Conservation (phyloP, 768 basidiomycete genomes). For the Fomitopsis pulvina region DNA sequence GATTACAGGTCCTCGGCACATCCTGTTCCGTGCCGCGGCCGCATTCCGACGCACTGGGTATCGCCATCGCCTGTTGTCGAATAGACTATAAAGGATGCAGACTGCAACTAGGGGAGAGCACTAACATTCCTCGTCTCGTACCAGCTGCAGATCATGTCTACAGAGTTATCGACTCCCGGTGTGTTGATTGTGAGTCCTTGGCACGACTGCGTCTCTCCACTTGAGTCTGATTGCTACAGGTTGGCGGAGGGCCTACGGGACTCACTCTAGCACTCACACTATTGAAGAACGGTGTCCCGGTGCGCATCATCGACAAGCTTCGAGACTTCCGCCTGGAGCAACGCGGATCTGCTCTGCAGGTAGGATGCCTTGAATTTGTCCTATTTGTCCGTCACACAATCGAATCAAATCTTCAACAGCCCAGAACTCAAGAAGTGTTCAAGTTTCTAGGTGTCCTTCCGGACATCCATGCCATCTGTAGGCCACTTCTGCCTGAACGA, state of each 20-base stretch:
- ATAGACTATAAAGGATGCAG: too few relatives aligned
- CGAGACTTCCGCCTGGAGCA: constrained; percentile 9
- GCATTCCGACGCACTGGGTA: too few relatives aligned
- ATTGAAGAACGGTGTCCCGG: constrained; percentile 8
- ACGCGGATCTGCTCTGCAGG: constrained; percentile 17
- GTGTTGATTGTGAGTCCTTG: too few relatives aligned
- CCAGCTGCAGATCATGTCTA: too few relatives aligned
- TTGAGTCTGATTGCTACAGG: too few relatives aligned
- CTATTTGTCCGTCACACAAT: neutral
- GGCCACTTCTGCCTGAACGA: constrained; percentile 1
- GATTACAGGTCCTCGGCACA: too few relatives aligned
- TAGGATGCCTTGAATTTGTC: neutral
- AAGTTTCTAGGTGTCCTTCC: constrained; percentile 14
- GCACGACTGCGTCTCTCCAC: too few relatives aligned
- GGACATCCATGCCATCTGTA: constrained; percentile 5
- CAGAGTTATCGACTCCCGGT: too few relatives aligned
- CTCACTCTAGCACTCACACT: constrained; percentile 9
- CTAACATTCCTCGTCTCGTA: too few relatives aligned
- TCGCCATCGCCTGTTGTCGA: too few relatives aligned
- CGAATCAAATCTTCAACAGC: neutral
- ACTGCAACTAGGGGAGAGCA: too few relatives aligned
- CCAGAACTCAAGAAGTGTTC: constrained; percentile 16
- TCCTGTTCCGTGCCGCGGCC: too few relatives aligned
- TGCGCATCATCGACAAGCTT: constrained; percentile 10
- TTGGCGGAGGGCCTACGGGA: constrained; percentile 10